phyloP scores from a whole-genome alignment of 805 yeast species.

The Kregervanrija delftensis region DNA sequence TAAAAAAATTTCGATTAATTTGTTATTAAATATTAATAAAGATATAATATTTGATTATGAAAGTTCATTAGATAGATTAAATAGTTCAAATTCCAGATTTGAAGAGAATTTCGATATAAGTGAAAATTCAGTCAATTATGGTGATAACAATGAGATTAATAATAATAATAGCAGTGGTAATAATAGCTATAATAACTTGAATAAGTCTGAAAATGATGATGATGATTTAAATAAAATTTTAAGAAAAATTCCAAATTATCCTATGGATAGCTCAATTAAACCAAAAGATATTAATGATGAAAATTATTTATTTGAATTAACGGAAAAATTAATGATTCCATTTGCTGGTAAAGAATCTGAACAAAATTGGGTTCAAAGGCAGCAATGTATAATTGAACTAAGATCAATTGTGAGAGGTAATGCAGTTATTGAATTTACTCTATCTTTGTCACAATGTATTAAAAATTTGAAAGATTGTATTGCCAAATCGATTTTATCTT shows the following conservation, averaged over 20 bases:
- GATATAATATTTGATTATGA: slow-evolving; percentile 16
- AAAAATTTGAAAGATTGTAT: slow-evolving; percentile 50
- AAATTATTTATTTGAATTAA: slow-evolving; percentile 22
- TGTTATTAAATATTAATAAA: slow-evolving; percentile 21
- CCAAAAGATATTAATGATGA: slow-evolving; percentile 26
- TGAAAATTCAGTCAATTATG: no score
- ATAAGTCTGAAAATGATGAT: background rate
- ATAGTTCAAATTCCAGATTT: background rate
- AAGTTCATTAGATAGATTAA: background rate
- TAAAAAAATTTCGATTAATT: slow-evolving; percentile 14
- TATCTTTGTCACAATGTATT: slow-evolving; percentile 22
- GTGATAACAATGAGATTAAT: background rate
- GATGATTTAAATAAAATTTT: slow-evolving; percentile 4
- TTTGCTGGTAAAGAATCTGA: slow-evolving; percentile 82
- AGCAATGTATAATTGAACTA: slow-evolving; percentile 48
- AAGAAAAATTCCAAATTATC: slow-evolving; percentile 10
- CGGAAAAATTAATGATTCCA: slow-evolving; percentile 24
- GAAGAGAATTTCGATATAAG: background rate
- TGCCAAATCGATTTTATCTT: slow-evolving; percentile 57
- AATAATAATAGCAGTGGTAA: background rate
- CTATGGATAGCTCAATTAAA: slow-evolving; percentile 29
- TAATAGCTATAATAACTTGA: background rate
- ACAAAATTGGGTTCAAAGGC: slow-evolving; percentile 75
- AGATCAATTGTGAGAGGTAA: slow-evolving; percentile 60
- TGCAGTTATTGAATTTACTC: slow-evolving; percentile 29